These are phyloP conservation scores for Salix exigua DNA, from an alignment of 345 rosid genomes.

Conservation along the genomic window DNA sequence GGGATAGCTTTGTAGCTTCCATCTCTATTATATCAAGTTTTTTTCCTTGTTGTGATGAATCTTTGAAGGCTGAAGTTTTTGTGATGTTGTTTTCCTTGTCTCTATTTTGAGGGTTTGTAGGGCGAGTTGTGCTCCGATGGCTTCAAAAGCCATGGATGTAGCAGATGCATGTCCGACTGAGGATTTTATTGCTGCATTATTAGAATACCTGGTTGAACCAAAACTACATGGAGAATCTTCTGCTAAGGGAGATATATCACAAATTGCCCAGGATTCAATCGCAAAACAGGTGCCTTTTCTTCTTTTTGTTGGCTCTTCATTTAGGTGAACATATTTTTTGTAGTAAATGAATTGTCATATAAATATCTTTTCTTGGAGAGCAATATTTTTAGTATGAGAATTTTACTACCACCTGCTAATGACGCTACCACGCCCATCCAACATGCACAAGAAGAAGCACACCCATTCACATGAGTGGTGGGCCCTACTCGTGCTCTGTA, in stretches of 20 bases:
- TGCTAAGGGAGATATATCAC: slow-evolving; percentile 31
- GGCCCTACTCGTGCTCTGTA: neutral
- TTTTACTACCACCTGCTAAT: neutral
- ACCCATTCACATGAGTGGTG: neutral
- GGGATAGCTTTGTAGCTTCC: neutral
- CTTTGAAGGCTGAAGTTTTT: neutral
- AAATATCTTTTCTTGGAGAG: neutral
- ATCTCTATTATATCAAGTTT: neutral
- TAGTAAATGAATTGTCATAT: neutral
- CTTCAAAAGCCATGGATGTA: slow-evolving; percentile 14
- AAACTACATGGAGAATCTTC: slow-evolving; percentile 46
- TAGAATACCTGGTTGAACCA: slow-evolving; percentile 69
- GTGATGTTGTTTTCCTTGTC: neutral
- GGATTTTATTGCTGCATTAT: slow-evolving; percentile 55
- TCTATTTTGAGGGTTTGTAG: neutral
- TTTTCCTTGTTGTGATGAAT: neutral
- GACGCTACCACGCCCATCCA: neutral
- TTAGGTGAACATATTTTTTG: neutral
- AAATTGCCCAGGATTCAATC: slow-evolving; percentile 38
- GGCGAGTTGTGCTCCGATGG: neutral
- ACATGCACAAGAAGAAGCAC: neutral
- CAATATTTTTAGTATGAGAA: neutral
- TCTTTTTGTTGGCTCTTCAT: neutral
- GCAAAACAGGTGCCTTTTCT: slow-evolving; percentile 61
- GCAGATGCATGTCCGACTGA: slow-evolving; percentile 54